Base-by-base conservation (phyloP, 148 eudicot species). In the Fagopyrum tataricum region DNA sequence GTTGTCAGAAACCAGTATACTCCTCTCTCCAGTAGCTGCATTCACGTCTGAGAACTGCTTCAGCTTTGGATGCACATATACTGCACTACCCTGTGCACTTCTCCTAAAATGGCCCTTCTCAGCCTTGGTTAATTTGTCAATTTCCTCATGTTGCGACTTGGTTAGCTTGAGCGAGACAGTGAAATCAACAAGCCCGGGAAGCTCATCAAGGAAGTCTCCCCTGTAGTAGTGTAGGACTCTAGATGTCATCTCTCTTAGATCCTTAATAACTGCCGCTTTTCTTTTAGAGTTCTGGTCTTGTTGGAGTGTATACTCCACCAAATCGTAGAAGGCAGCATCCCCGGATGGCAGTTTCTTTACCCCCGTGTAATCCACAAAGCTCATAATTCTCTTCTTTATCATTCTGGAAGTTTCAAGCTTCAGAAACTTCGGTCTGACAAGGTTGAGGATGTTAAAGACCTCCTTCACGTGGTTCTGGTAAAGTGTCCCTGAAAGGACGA, bases 401-500 rank as follows among this genome's bases (percentile, higher is more conserved):
- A 73, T 70, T 44, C 86, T 79, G 7, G 97, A 77, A 61, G 75
- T 76, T 47, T 89, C 97, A 61, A 84, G 51, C 74, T 77, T 86
- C 72, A 94, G 39, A 75, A 94, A 94, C 71, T 80, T 91, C 0
- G 98, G 97, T 4, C 97, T 86, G 15, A 91, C 96, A 44, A 94
- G 87, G 76, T 94, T 92, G 51, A 94, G 77, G 67, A 94, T 91
- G 17, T 86, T 91, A 76, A 94, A 94, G 23, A 91, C 97, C 67
- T 94, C 97, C 61, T 82, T 87, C n/a, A 94, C 97, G 46, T 94
- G 97, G 74, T 94, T 94, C 47, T 94, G 98, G 67, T 91, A 94
- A n/a, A 94, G 85, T 0, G 98, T 94, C 14, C 98, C 98, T 3
- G 98, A 94, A 40, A 94, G 86, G 11, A 94, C 98, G n/a, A 94